phyloP scores from a whole-genome alignment of 177 flowering plant species.

The Vitis hybrid region DNA sequence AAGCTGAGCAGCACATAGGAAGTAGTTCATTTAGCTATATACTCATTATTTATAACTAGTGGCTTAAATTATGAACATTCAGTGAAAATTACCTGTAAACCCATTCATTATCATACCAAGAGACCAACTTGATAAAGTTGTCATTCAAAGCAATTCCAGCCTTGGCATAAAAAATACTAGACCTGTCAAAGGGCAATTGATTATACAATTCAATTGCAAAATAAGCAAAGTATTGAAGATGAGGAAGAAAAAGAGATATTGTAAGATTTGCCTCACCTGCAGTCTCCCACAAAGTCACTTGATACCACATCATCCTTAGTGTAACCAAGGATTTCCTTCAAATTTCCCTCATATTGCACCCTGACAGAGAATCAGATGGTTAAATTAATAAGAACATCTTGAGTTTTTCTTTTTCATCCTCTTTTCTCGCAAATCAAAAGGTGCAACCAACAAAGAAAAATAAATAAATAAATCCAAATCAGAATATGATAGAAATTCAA shows the following conservation, averaged over 20 bases:
- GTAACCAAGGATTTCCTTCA: slow-evolving; percentile 50
- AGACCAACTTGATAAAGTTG: slow-evolving; percentile 44
- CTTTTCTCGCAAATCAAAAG: no score
- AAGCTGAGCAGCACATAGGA: no score
- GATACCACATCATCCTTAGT: slow-evolving; percentile 53
- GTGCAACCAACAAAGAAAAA: no score
- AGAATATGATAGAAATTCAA: no score
- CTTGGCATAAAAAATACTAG: slow-evolving; percentile 46
- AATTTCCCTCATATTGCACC: slow-evolving; percentile 30
- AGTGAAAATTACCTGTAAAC: slow-evolving; percentile 39
- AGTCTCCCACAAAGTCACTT: slow-evolving; percentile 44
- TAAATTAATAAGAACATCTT: not conserved
- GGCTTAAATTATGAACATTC: not conserved
- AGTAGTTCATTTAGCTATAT: no score
- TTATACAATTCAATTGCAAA: not conserved
- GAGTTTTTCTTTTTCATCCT: no score
- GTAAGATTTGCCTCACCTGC: slow-evolving; percentile 16
- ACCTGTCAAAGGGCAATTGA: slow-evolving; percentile 16
- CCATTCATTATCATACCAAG: slow-evolving; percentile 54
- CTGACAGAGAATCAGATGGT: slow-evolving; percentile 7
- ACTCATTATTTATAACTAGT: no score
- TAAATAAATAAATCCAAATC: no score
- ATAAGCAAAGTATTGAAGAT: not conserved
- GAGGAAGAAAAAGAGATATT: not conserved
- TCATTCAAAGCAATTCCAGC: slow-evolving; percentile 45